Evolutionary conservation across 768 basidiomycete genomes (phyloP).

Genomic region (Hericium coralloides): DNA sequence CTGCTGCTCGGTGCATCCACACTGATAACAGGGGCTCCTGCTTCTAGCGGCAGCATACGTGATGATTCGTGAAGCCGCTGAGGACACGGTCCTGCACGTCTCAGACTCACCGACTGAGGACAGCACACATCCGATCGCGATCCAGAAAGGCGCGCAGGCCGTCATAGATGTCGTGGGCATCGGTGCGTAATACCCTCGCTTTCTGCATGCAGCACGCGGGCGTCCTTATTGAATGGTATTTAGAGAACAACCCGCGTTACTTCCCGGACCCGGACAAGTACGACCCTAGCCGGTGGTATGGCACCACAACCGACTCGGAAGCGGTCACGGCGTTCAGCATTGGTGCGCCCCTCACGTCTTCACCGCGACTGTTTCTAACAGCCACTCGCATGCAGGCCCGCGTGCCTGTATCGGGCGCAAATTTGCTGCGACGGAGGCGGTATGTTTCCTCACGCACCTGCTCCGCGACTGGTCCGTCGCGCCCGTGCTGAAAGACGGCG

Average conservation of each 20-base stretch:
- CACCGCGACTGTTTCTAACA: not conserved
- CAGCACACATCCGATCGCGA: conserved; percentile 13
- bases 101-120: conserved; percentile 10
- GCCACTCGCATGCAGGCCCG: conserved; percentile 26
- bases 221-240: not conserved
- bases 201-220: not conserved
- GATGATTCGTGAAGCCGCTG: conserved; percentile 22
- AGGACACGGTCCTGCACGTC: conserved; percentile 17
- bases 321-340: conserved; percentile 12
- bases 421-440: conserved; percentile 44
- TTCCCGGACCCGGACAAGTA: conserved; percentile 29
- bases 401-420: conserved; percentile 45
- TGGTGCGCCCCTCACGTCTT: conserved; percentile 6
- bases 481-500: conserved; percentile 30
- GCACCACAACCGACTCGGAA: conserved; percentile 7
- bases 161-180: conserved; percentile 23
- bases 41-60: conserved; percentile 21
- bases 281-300: conserved; percentile 31
- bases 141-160: conserved; percentile 19
- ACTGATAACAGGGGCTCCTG: not conserved
- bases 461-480: conserved; percentile 46
- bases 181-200: conserved; percentile 15
- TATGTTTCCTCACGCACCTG: conserved; percentile 43
- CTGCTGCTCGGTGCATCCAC: not conserved
- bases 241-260: conserved; percentile 29